phyloP scores from a whole-genome alignment of 2,329 filamentous ascomycete species.

The Fusarium buxicola region DNA sequence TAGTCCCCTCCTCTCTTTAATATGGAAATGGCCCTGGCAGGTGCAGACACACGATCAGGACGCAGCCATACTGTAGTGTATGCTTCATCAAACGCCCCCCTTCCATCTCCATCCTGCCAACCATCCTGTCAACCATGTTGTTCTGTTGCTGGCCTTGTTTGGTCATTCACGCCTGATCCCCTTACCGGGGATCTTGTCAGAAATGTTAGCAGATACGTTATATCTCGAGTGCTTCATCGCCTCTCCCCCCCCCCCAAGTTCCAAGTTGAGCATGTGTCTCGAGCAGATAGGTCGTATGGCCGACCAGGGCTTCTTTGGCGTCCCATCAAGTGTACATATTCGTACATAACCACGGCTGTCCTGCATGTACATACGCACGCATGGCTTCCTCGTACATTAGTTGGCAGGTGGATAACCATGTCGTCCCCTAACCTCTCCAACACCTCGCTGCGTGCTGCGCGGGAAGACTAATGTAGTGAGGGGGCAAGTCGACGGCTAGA shows the following conservation, averaged over 20 bases:
- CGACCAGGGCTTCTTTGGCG: constrained; percentile 17
- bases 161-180: constrained; percentile 2
- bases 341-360: constrained; percentile 39
- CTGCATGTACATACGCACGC: constrained; percentile 41
- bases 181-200: constrained; percentile 5
- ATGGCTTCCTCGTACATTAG: constrained; percentile 44
- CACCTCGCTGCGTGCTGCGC: constrained; percentile 45
- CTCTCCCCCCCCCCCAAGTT: constrained; percentile 16
- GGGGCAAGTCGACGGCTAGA: constrained; percentile 39
- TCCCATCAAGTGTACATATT: constrained; percentile 41
- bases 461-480: constrained; percentile 50
- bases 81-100: constrained; percentile 29
- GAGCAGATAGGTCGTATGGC: constrained; percentile 25
- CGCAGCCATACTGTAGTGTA: constrained; percentile 27
- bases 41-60: constrained; percentile 28
- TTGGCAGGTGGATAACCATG: constrained; percentile 43
- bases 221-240: constrained; percentile 6
- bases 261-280: constrained; percentile 16
- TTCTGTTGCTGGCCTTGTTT: constrained; percentile 1
- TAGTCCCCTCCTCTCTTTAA: constrained; percentile 14
- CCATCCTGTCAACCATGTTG: constrained; percentile 2
- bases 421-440: constrained; percentile 36
- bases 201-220: constrained; percentile 30
- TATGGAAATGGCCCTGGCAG: constrained; percentile 12
- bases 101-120: constrained; percentile 9